Conservation (phyloP, 352 stramenopile genomes). For the Pythium graminicola region DNA sequence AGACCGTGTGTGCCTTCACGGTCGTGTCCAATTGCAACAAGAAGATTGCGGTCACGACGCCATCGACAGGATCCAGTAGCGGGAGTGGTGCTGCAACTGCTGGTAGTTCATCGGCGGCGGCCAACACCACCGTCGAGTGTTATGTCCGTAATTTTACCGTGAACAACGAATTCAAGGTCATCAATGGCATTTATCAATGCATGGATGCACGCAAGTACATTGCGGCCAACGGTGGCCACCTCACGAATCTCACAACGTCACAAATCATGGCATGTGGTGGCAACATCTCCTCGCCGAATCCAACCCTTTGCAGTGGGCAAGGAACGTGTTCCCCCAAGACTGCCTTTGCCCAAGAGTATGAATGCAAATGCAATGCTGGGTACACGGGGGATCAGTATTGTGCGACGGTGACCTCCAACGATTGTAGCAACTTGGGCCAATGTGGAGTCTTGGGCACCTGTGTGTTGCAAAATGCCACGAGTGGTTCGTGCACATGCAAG, state of each 20-base stretch:
- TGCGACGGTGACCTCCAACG: conserved; percentile 42
- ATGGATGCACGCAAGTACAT: conserved; percentile 63
- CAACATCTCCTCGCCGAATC: conserved; percentile 26
- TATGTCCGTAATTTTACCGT: conserved; percentile 59
- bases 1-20: conserved; percentile 66
- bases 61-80: conserved; percentile 9
- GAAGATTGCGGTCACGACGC: conserved; percentile 25
- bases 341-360: conserved; percentile 55
- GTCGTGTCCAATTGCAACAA: conserved; percentile 57
- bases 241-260: conserved; percentile 55
- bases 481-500: conserved; percentile 41
- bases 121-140: conserved; percentile 51
- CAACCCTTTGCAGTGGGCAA: conserved; percentile 57
- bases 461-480: conserved; percentile 25
- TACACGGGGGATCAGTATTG: conserved; percentile 57
- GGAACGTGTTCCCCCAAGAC: conserved; percentile 59
- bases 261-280: conserved; percentile 48
- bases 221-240: conserved; percentile 41
- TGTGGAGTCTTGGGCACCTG: conserved; percentile 57
- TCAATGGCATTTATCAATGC: conserved; percentile 77
- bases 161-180: conserved; percentile 31
- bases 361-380: conserved; percentile 71
- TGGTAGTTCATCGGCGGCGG: neutral
- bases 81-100: too few relatives aligned
- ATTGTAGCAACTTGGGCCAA: conserved; percentile 66